A percentile compares a stretch with the other conserved stretches of the same genome.
Conservation (phyloP, 768 basidiomycete genomes). For the Boletus coccyginus region DNA sequence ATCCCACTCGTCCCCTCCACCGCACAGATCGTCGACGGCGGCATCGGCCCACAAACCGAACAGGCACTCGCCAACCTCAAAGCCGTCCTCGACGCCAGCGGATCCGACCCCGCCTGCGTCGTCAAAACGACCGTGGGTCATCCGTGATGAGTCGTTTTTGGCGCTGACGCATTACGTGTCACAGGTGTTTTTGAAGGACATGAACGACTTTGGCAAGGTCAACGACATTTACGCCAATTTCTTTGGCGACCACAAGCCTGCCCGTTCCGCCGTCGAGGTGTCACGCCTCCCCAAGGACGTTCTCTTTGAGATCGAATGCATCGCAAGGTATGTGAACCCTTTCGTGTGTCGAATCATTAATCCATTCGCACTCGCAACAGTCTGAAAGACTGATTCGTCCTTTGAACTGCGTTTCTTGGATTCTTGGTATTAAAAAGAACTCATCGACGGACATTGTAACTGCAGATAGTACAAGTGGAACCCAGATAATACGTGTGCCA, state of each 20-base stretch:
- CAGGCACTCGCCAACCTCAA: conserved; percentile 87
- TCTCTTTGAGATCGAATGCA: conserved; percentile 88
- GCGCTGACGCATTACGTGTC: not conserved
- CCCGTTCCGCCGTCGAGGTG: conserved; percentile 90
- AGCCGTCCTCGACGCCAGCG: conserved; percentile 79
- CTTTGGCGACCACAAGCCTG: conserved; percentile 91
- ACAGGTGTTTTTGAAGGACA: conserved; percentile 88
- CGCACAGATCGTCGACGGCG: conserved; percentile 38
- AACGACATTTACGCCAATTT: conserved; percentile 80
- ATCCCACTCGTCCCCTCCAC: conserved; percentile 79
- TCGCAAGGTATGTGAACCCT: conserved; percentile 57
- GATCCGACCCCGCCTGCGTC: conserved; percentile 74
- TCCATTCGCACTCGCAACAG: conserved; percentile 4
- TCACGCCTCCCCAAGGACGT: conserved; percentile 87
- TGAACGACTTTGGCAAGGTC: conserved; percentile 85
- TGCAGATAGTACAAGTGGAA: no score
- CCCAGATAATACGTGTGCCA: no score
- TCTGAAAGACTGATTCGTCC: conserved; percentile 14
- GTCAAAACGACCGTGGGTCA: conserved; percentile 84
- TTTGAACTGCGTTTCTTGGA: no score
- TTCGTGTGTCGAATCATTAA: not conserved
- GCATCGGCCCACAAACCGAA: conserved; percentile 47
- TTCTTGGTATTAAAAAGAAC: no score
- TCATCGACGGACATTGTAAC: not conserved
- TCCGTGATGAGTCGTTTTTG: not conserved